Conservation (phyloP, 257 asterid genomes). For the Solanum lignicaule region DNA sequence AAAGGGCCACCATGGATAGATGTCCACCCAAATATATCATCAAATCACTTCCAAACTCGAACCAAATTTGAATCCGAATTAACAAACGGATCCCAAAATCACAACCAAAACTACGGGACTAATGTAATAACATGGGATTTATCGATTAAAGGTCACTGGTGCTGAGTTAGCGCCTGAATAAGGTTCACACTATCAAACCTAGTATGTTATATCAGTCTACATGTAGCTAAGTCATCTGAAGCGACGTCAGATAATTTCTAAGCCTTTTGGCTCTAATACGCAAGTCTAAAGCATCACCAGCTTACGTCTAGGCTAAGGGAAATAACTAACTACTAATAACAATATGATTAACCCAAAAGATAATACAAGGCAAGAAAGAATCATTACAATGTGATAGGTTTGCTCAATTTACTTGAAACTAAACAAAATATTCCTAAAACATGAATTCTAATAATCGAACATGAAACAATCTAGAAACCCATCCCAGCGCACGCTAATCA, state of each 20-base stretch:
- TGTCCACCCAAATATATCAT: neutral
- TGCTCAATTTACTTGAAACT: neutral
- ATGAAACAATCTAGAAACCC: neutral
- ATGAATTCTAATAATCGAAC: too few relatives aligned
- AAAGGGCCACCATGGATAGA: neutral
- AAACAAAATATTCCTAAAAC: neutral
- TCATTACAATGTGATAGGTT: neutral
- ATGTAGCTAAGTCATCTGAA: neutral
- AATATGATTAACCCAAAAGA: neutral
- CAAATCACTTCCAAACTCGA: neutral
- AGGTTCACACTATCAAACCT: neutral
- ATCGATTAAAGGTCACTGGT: neutral
- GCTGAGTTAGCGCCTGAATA: neutral
- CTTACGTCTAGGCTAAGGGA: neutral
- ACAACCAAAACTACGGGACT: neutral
- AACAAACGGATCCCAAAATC: neutral
- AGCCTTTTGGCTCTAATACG: neutral
- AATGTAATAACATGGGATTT: neutral
- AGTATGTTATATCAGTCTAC: too few relatives aligned
- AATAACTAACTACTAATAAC: too few relatives aligned
- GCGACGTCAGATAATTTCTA: neutral
- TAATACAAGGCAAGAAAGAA: neutral
- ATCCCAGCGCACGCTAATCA: neutral
- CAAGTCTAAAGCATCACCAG: neutral
- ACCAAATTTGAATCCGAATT: neutral